These are phyloP conservation scores for Leccinum barrowsii DNA, from an alignment of 768 basidiomycete species.

Conservation along the genomic window DNA sequence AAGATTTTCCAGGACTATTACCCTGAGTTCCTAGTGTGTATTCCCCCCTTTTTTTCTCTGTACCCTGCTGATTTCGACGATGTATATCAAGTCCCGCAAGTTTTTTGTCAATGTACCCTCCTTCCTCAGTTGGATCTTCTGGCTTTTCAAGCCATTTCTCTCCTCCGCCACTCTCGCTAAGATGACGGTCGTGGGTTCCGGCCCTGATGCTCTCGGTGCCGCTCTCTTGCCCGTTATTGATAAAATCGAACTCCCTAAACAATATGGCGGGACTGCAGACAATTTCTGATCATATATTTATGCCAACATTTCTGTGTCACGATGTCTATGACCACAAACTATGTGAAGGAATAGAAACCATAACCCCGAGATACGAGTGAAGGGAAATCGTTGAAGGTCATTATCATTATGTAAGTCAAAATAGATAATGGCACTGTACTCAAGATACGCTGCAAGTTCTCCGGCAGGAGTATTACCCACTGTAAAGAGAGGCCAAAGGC, in stretches of 20 bases:
- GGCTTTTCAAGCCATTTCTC: constrained; percentile 74
- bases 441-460: background rate
- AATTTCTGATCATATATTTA: constrained; percentile 38
- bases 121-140: constrained; percentile 78
- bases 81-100: constrained; percentile 54
- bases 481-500: background rate
- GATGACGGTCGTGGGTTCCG: constrained; percentile 73
- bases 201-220: constrained; percentile 53
- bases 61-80: background rate
- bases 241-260: constrained; percentile 54
- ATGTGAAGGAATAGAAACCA: background rate
- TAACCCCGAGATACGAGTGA: background rate
- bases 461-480: no score
- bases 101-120: constrained; percentile 82
- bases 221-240: constrained; percentile 59
- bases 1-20: constrained; percentile 76
- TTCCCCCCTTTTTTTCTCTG: constrained; percentile 14
- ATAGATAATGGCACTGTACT: background rate
- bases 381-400: background rate
- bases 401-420: background rate
- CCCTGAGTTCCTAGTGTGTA: constrained; percentile 66
- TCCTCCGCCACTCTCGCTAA: constrained; percentile 74
- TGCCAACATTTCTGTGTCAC: background rate
- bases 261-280: constrained; percentile 67
- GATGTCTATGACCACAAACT: background rate